Evolutionary conservation across 768 basidiomycete species (phyloP).

Genomic region (Termitomyces sp.): DNA sequence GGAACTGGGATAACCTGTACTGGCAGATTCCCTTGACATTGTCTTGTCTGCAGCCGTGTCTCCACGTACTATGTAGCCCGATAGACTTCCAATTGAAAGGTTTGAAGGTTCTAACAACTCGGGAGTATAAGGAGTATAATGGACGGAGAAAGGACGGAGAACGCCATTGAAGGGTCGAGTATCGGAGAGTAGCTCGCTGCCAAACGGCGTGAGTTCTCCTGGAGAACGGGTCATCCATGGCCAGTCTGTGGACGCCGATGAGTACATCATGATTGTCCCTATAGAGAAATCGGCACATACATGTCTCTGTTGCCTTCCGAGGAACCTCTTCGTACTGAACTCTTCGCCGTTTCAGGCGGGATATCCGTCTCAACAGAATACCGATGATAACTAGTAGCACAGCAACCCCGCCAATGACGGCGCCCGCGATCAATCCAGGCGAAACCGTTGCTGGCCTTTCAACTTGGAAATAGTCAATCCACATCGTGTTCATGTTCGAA

Average conservation of each 20-base stretch:
- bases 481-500: slow-evolving; percentile 5
- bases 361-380: slow-evolving; percentile 3
- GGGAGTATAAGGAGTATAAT: not conserved
- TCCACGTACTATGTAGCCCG: slow-evolving; percentile 4
- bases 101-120: not conserved
- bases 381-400: not conserved
- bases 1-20: not conserved
- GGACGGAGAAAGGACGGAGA: slow-evolving; percentile 2
- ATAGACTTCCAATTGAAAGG: not conserved
- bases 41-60: not conserved
- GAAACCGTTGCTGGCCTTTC: not conserved
- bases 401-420: not conserved
- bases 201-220: slow-evolving; percentile 4
- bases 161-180: not conserved
- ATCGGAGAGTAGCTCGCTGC: not conserved
- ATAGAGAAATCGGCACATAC: not conserved
- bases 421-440: slow-evolving; percentile 2
- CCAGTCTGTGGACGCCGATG: not conserved
- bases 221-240: slow-evolving; percentile 6
- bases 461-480: slow-evolving; percentile 10
- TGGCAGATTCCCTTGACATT: not conserved
- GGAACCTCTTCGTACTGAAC: slow-evolving; percentile 6
- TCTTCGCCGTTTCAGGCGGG: not conserved
- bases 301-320: not conserved
- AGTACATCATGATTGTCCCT: not conserved